These are phyloP conservation scores for Tuber indicum DNA, from an alignment of 495 filamentous ascomycete species.

Conservation along the genomic window DNA sequence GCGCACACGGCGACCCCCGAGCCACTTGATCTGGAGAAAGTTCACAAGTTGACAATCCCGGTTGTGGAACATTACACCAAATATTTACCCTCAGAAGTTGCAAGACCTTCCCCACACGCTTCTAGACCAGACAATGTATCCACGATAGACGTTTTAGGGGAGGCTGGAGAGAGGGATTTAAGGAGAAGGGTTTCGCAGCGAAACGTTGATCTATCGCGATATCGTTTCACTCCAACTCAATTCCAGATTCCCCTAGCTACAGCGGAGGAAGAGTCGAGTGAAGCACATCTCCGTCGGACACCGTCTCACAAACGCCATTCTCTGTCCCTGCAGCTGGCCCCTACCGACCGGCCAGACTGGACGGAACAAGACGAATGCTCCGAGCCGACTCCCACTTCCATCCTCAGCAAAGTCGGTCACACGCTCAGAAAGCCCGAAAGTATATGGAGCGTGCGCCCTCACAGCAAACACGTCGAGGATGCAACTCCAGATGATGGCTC, in stretches of 20 bases:
- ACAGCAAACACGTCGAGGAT: background rate
- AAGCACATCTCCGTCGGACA: background rate
- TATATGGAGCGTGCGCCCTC: constrained; percentile 7
- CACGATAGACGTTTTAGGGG: background rate
- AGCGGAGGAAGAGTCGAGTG: background rate
- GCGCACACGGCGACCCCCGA: constrained; percentile 26
- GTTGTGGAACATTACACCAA: constrained; percentile 19
- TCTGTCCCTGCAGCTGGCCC: background rate
- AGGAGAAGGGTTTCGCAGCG: constrained; percentile 6
- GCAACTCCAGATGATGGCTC: constrained; percentile 7
- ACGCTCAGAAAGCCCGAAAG: constrained; percentile 10
- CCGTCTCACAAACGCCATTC: constrained; percentile 9
- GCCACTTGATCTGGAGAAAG: constrained; percentile 9
- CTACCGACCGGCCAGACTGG: constrained; percentile 26
- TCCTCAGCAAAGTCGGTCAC: constrained; percentile 12
- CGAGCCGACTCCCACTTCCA: constrained; percentile 4
- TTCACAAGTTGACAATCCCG: constrained; percentile 16
- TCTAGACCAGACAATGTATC: background rate
- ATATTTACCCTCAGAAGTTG: background rate
- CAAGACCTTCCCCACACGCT: background rate
- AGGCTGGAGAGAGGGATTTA: background rate
- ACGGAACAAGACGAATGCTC: constrained; percentile 29
- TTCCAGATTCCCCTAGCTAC: background rate
- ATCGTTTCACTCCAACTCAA: constrained; percentile 3
- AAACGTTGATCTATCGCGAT: constrained; percentile 11